These are phyloP conservation scores for Globisporangium orthogonon DNA, from an alignment of 352 stramenopile species.

Conservation along the genomic window DNA sequence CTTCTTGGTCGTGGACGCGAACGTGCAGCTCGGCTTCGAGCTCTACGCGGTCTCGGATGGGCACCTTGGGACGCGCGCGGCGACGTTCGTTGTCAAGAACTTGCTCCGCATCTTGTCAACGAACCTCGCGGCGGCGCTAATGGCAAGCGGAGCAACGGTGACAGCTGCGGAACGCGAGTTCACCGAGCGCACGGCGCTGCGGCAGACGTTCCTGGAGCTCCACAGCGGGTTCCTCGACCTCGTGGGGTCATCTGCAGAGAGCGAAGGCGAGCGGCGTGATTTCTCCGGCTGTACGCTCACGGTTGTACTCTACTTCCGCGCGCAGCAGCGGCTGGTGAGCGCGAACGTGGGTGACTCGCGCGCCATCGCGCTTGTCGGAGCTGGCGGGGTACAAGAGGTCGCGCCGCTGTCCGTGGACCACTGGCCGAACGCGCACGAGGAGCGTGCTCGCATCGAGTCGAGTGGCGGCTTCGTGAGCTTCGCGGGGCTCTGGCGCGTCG, in stretches of 20 bases:
- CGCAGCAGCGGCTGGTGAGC: conserved; percentile 41
- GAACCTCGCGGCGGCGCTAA: conserved; percentile 23
- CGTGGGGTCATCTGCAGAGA: background rate
- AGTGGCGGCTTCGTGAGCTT: conserved; percentile 71
- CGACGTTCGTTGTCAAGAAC: conserved; percentile 66
- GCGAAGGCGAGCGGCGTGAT: conserved; percentile 16
- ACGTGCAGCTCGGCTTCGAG: conserved; percentile 48
- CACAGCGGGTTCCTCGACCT: conserved; percentile 41
- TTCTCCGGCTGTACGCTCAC: conserved; percentile 84
- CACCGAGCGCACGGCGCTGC: conserved; percentile 47
- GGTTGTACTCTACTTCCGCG: conserved; percentile 57
- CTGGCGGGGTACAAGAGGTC: background rate
- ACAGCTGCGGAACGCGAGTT: conserved; percentile 18
- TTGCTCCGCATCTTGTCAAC: conserved; percentile 25
- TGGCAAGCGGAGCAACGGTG: conserved; percentile 1
- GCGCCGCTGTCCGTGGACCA: conserved; percentile 50
- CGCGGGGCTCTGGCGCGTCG: conserved; percentile 76
- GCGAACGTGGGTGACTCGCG: conserved; percentile 87
- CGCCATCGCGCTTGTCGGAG: conserved; percentile 42
- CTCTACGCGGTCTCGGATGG: conserved; percentile 95
- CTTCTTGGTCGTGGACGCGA: conserved; percentile 35
- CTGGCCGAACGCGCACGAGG: conserved; percentile 39
- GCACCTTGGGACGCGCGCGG: conserved; percentile 88
- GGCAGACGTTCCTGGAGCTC: conserved; percentile 69
- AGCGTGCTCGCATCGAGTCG: conserved; percentile 62